phyloP scores from a whole-genome alignment of 352 stramenopile species.

The Aphanomyces astaci region DNA sequence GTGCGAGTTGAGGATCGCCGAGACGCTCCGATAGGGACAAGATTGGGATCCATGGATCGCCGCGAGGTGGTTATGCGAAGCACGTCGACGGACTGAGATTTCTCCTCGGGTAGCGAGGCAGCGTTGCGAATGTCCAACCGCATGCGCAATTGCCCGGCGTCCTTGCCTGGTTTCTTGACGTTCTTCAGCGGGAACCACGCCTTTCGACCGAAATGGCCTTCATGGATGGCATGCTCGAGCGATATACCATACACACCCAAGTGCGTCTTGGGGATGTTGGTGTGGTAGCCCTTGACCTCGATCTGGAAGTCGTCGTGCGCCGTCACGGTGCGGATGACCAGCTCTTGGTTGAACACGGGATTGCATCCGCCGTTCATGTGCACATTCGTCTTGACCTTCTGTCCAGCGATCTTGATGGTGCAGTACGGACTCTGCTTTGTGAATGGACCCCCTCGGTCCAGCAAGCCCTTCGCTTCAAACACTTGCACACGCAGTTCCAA shows the following conservation, averaged over 20 bases:
- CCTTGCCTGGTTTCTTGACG: neutral
- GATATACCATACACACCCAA: neutral
- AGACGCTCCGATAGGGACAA: too few species aligned
- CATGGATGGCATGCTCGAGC: neutral
- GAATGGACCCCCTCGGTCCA: neutral
- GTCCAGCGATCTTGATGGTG: conserved; percentile 18
- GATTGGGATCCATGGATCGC: neutral
- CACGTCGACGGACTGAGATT: neutral
- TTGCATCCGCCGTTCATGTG: neutral
- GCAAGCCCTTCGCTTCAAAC: neutral
- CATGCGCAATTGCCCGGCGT: neutral
- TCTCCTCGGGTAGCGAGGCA: neutral
- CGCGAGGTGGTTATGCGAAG: neutral
- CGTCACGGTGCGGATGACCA: neutral
- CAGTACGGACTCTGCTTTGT: conserved; percentile 10
- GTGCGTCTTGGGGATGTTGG: conserved; percentile 14
- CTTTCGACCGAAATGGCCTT: neutral
- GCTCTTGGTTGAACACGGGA: neutral
- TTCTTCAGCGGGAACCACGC: conserved; percentile 4
- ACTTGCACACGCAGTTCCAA: neutral
- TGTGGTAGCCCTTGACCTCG: conserved; percentile 13
- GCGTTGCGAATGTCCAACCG: neutral
- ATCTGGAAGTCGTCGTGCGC: conserved; percentile 9
- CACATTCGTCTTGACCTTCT: conserved; percentile 17
- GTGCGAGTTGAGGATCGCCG: too few species aligned